These are phyloP conservation scores for Alternaria sp. DNA, from an alignment of 2,329 filamentous ascomycete genomes.

Conservation along the genomic window DNA sequence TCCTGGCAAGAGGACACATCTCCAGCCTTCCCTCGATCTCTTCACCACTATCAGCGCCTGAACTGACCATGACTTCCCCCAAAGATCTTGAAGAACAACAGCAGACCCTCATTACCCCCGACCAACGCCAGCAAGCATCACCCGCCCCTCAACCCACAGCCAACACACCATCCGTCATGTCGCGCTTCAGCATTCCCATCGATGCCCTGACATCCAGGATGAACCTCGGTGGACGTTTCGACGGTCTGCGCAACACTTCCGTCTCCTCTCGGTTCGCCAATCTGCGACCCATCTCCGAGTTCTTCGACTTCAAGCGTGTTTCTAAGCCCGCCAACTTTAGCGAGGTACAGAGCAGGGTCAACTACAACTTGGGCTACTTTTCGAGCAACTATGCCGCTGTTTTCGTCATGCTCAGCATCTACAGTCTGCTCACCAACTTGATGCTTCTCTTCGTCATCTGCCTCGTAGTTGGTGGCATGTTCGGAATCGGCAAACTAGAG, in stretches of 20 bases:
- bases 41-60: conserved; percentile 25
- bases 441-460: conserved; percentile 90
- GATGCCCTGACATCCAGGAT: conserved; percentile 90
- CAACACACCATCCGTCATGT: conserved; percentile 63
- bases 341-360: conserved; percentile 89
- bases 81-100: conserved; percentile 42
- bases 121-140: conserved; percentile 21
- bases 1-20: conserved; percentile 41
- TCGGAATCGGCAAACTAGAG: conserved; percentile 87
- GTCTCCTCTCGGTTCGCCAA: conserved; percentile 87
- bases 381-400: conserved; percentile 97
- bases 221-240: conserved; percentile 85
- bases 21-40: conserved; percentile 16
- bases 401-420: conserved; percentile 94
- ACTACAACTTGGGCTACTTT: conserved; percentile 97
- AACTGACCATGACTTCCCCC: conserved; percentile 42
- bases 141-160: conserved; percentile 12
- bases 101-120: conserved; percentile 32
- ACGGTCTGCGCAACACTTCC: conserved; percentile 80
- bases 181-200: conserved; percentile 89
- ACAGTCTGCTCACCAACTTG: conserved; percentile 89
- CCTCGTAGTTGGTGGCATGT: conserved; percentile 86
- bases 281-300: conserved; percentile 88
- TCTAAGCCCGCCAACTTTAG: conserved; percentile 92
- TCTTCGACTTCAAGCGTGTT: conserved; percentile 93